Base-by-base conservation (phyloP, 192 early-diverging fungal genomes). In the Coemansia sp. region DNA sequence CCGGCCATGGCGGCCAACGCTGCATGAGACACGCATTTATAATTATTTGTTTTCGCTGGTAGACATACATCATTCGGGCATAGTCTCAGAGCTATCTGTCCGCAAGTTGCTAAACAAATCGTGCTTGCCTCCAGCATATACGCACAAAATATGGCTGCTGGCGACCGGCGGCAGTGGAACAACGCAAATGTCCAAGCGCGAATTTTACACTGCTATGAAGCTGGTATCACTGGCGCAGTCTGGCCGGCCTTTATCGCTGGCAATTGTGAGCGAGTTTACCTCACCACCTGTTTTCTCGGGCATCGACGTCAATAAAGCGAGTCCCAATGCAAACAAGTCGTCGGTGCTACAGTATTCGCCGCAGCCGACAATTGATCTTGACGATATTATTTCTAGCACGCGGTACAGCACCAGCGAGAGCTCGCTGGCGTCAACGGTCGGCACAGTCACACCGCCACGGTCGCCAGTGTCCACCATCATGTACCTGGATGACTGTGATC, bases 1-100 rank as follows among this genome's bases (percentile, higher is more conserved):
- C 25, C 71, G 68, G 17, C 74, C 74, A 12, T 75, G 74, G 74
- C 56, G 74, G 22, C 74, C 74, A 7, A 57, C 74, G 10, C 56
- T 69, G 17, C 64, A 64, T 38, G 74, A 75, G 56, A 65, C 49
- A 5, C 63, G 64, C 14, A 60, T 59, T 29, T 75, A 70, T 56
- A 67, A 67, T 55, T 41, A 75, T 21, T 29, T 75, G 7, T 75
- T 65, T 51, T 55, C 56, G n/a, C 59, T 63, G 16, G 25, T 70
- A 2, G 68, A 69, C 61, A 59, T 38, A 11, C 45, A 63, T 19
- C 53, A 45, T 7, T 37, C 26, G 6, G 64, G 64, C 2, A 26
- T 59, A 38, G 60, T 59, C 9, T 10, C 43, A 16, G 23, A 43
- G 3, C 47, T 31, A 21, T 31, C 47, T 11, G 64, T 67, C 7